These are phyloP conservation scores for Xylaria hypoxylon DNA, from an alignment of 2,329 filamentous ascomycete genomes.

Conservation along the genomic window DNA sequence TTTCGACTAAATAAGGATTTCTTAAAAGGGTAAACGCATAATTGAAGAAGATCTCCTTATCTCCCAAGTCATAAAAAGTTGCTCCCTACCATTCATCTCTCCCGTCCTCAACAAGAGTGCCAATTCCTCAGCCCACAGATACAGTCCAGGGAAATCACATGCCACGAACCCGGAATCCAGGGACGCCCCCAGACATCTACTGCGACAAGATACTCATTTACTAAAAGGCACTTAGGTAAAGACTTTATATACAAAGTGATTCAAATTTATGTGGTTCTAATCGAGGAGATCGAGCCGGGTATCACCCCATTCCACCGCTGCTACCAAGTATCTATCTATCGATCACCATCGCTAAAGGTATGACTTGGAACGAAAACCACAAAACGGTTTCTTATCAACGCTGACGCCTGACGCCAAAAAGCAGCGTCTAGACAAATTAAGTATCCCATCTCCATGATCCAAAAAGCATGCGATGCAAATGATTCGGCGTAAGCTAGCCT, in stretches of 20 bases:
- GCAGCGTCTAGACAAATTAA: constrained; percentile 1
- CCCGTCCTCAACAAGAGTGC: too few relatives aligned
- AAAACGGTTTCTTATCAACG: constrained; percentile 1
- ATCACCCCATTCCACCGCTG: background rate
- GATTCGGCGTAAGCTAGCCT: constrained; percentile 30
- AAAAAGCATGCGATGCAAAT: constrained; percentile 4
- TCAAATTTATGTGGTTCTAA: background rate
- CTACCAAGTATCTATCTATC: background rate
- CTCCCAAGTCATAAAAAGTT: too few relatives aligned
- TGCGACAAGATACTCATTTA: background rate
- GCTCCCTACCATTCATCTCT: too few relatives aligned
- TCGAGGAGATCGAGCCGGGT: constrained; percentile 2
- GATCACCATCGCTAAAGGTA: constrained; percentile 2
- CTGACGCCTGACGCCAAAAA: too few relatives aligned
- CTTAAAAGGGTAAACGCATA: too few relatives aligned
- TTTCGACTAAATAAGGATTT: background rate
- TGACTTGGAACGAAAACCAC: background rate
- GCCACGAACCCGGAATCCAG: too few relatives aligned
- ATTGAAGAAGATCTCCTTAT: too few relatives aligned
- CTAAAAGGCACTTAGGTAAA: too few relatives aligned
- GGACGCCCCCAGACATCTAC: background rate
- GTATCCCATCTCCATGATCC: constrained; percentile 1
- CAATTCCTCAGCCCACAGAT: too few relatives aligned
- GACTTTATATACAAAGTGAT: background rate
- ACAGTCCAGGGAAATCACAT: too few relatives aligned